Percentiles rank a stretch among this genome's conserved stretches.
phyloP scores from a whole-genome alignment of 2,329 filamentous ascomycete genomes.

The Hypoxylon sp. region DNA sequence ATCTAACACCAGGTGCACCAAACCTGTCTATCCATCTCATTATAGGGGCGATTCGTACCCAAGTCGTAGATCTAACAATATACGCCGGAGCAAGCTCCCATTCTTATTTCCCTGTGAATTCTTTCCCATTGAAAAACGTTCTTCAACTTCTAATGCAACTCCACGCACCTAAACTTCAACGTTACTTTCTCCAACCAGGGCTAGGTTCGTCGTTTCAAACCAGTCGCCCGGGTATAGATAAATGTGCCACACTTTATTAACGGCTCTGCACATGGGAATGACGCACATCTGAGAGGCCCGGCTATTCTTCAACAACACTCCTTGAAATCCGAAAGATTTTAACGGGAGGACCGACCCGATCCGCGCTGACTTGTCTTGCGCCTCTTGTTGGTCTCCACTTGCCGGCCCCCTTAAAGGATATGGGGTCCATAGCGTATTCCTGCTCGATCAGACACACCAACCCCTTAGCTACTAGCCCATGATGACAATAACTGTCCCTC shows the following conservation, averaged over 20 bases:
- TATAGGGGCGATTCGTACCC: constrained; percentile 3
- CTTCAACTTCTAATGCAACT: constrained; percentile 40
- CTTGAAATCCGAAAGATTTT: constrained; percentile 28
- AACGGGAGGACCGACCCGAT: constrained; percentile 37
- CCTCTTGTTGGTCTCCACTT: constrained; percentile 14
- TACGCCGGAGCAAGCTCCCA: constrained; percentile 1
- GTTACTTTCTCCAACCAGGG: constrained; percentile 42
- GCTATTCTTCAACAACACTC: constrained; percentile 37
- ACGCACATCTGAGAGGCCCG: constrained; percentile 38
- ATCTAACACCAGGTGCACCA: constrained; percentile 3
- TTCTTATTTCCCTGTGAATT: constrained; percentile 5
- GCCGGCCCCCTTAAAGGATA: constrained; percentile 14
- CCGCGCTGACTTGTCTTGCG: constrained; percentile 27
- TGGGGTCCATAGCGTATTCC: constrained; percentile 22
- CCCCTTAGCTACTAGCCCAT: constrained; percentile 16
- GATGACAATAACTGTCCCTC: constrained; percentile 23
- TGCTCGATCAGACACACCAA: constrained; percentile 30
- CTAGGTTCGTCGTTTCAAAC: constrained; percentile 37
- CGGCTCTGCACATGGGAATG: constrained; percentile 36
- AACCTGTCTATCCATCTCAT: constrained; percentile 9
- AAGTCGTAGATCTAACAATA: constrained; percentile 17
- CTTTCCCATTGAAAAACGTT: constrained; percentile 34
- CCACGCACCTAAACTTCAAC: constrained; percentile 38
- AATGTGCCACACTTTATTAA: constrained; percentile 35
- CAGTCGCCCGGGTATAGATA: constrained; percentile 44